Evolutionary conservation across 306 rosid genomes (phyloP).

Genomic region (Inga laurina): DNA sequence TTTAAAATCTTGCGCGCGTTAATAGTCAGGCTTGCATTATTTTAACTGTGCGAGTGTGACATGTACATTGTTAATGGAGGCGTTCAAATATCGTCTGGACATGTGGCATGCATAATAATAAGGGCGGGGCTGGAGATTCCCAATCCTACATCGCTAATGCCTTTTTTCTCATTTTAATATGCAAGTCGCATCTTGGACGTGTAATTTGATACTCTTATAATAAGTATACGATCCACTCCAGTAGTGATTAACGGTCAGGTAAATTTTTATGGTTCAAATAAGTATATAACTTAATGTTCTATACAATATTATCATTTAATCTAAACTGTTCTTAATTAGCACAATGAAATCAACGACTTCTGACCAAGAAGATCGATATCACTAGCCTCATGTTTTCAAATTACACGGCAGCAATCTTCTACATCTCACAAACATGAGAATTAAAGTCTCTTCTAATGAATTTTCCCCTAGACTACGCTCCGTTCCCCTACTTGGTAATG

Average conservation of each 20-base stretch:
- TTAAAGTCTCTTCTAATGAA: background rate
- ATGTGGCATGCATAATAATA: background rate
- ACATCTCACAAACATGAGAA: background rate
- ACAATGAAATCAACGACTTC: too few species aligned
- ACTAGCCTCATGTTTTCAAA: too few species aligned
- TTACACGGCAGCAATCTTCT: background rate
- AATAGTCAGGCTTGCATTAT: background rate
- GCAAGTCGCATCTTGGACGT: background rate
- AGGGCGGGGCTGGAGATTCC: background rate
- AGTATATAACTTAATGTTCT: too few species aligned
- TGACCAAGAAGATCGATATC: too few species aligned
- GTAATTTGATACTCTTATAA: background rate
- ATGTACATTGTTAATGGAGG: background rate
- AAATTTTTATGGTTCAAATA: too few species aligned
- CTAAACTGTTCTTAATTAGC: too few species aligned
- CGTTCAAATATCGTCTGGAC: background rate
- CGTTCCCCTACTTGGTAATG: background rate
- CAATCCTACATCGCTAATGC: background rate
- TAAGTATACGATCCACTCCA: background rate
- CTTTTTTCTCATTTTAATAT: background rate
- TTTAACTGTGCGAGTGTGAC: background rate
- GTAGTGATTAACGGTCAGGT: background rate
- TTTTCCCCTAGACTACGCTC: background rate
- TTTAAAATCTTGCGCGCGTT: background rate
- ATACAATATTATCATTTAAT: too few species aligned